Conservation (phyloP, 805 yeast species). For the Wickerhamomyces silvicola region DNA sequence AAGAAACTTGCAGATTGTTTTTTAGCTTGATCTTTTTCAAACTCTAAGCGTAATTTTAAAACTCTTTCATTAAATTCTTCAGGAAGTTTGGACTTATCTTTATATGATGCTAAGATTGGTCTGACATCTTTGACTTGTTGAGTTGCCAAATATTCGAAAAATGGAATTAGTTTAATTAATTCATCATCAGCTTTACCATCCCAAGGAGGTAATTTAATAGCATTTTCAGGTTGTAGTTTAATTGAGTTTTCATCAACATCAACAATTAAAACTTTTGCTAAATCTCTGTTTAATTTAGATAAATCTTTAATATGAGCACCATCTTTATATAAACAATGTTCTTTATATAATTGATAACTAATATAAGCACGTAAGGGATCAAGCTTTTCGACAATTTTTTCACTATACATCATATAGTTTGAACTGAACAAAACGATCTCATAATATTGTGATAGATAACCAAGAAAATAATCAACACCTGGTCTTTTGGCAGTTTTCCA, state of each 20-base stretch:
- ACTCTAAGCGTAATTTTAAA: constrained; percentile 61
- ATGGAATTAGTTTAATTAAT: constrained; percentile 77
- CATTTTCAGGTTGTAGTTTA: constrained; percentile 87
- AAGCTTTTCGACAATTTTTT: constrained; percentile 75
- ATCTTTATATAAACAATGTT: constrained; percentile 79
- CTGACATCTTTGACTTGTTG: constrained; percentile 83
- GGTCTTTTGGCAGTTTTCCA: constrained; percentile 99
- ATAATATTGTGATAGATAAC: constrained; percentile 90
- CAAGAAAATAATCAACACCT: constrained; percentile 93
- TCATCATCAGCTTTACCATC: constrained; percentile 77
- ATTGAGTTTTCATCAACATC: constrained; percentile 72
- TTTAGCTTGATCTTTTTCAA: constrained; percentile 46
- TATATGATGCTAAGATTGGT: constrained; percentile 72
- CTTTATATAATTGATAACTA: constrained; percentile 82
- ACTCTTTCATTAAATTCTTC: constrained; percentile 82
- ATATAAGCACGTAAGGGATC: constrained; percentile 92
- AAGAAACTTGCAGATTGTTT: constrained; percentile 44
- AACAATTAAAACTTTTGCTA: constrained; percentile 69
- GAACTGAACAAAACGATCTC: constrained; percentile 90
- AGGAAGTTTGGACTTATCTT: constrained; percentile 59
- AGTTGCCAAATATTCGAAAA: constrained; percentile 90
- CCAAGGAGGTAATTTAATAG: constrained; percentile 84
- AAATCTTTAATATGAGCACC: constrained; percentile 89
- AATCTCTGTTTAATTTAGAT: constrained; percentile 84
- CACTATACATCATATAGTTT: constrained; percentile 79